Percentiles rank a stretch among this genome's conserved stretches.
Evolutionary conservation across 192 early-diverging fungal genomes (phyloP).

Genomic region (Linnemannia zychae): DNA sequence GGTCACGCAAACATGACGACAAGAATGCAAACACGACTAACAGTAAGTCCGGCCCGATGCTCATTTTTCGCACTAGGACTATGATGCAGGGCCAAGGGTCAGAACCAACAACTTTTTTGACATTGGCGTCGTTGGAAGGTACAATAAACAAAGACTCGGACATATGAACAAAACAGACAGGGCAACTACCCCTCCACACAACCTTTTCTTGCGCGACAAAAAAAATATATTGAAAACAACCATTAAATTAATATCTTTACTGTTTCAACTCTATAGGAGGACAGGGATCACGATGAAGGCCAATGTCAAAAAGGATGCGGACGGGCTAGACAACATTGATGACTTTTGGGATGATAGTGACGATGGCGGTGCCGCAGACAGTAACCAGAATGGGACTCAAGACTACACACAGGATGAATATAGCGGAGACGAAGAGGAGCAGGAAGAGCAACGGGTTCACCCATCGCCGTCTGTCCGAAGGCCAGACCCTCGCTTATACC

Average conservation of each 20-base stretch:
- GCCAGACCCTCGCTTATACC: not conserved
- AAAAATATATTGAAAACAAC: not conserved
- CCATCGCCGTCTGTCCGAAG: not conserved
- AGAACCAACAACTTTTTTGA: constrained; percentile 20
- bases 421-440: not conserved
- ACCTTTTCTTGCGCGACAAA: not conserved
- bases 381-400: not conserved
- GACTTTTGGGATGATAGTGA: constrained; percentile 46
- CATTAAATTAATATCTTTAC: not conserved
- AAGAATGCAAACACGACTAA: not conserved
- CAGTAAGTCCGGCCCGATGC: not conserved
- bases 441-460: not conserved
- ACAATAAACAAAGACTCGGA: not conserved
- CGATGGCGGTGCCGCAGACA: not conserved
- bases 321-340: constrained; percentile 55
- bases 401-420: not conserved
- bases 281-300: constrained; percentile 49
- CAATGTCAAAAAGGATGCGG: constrained; percentile 52
- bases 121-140: constrained; percentile 38
- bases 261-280: constrained; percentile 17
- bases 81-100: constrained; percentile 14
- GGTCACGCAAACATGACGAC: too few species aligned
- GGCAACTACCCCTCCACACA: not conserved
- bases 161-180: too few species aligned
- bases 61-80: not conserved